A percentile compares a stretch with the other conserved stretches of the same genome.
Evolutionary conservation across 1,284 basidiomycete species (phyloP).

Genomic region (Jaminaea rosea): DNA sequence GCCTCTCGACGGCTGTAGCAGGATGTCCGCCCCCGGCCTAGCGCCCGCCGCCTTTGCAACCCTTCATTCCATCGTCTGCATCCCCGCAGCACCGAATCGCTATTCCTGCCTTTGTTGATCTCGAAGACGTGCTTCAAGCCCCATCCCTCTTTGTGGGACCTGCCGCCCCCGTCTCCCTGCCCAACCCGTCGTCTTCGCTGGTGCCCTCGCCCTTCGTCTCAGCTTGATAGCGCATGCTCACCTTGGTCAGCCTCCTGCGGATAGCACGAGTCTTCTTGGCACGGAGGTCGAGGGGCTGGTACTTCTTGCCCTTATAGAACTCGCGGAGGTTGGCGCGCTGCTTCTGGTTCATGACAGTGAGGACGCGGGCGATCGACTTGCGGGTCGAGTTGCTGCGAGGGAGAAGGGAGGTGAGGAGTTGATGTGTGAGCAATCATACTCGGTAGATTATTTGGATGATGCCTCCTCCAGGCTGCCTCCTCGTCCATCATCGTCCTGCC

Average conservation of each 20-base stretch:
- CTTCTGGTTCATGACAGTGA: slow-evolving; percentile 99
- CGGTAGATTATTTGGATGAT: not conserved
- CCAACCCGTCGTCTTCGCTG: not conserved
- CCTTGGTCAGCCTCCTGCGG: slow-evolving; percentile 85
- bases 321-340: slow-evolving; percentile 91
- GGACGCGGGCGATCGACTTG: slow-evolving; percentile 96
- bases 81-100: too few relatives aligned
- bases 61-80: too few relatives aligned
- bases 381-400: slow-evolving; percentile 74
- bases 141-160: not conserved
- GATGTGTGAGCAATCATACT: not conserved
- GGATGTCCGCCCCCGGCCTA: too few relatives aligned
- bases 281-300: slow-evolving; percentile 92
- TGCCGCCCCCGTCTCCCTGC: not conserved
- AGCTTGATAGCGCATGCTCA: too few relatives aligned
- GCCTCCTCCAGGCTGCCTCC: not conserved
- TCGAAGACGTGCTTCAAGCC: not conserved
- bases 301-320: slow-evolving; percentile 97
- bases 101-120: too few relatives aligned
- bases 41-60: too few relatives aligned
- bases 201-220: not conserved
- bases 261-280: slow-evolving; percentile 98
- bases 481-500: not conserved
- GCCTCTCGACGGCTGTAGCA: too few relatives aligned
- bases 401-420: too few relatives aligned